Evolutionary conservation across 164 flowering plant genomes (phyloP), one percentile per base, ranked within the genome.

Genomic region (Pachysandra terminalis): DNA sequence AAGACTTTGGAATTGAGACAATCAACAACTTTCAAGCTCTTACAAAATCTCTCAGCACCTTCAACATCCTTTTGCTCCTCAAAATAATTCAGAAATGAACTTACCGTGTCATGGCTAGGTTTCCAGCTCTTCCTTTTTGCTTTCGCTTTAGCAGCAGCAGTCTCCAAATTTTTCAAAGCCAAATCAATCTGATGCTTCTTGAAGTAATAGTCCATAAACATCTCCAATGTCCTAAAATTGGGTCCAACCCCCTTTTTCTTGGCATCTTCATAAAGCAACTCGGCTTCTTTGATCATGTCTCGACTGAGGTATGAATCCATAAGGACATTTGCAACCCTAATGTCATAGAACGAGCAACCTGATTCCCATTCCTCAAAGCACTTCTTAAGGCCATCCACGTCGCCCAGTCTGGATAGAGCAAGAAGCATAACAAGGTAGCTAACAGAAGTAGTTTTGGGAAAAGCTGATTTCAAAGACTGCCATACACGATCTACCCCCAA

Each of bases 301-400:
- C 67, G 56, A 9, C 55, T 57, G 4, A 81, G 75, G 71, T 81
- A 80, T 22, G 75, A 75, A 51, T 61, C 68, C 19, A 81, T 22
- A 4, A 77, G 5, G 37, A 78, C 77, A 69, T 81, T 76, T 23
- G 73, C 61, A 37, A 84, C 15, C 68, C 83, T 71, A 24, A 71
- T 59, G 59, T 84, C 87, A 62, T 70, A 81, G 24, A 22, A 19
- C 13, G 61, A 21, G 32, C 72, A 68, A 32, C 67, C 21, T 9
- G 71, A 62, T 60, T 81, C 85, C 85, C 85, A 84, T 57, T 84
- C 82, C 35, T 64, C 68, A 23, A 68, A 84, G 45, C 54, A 62
- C 56, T 71, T 68, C 62, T 81, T 69, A 16, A 81, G 75, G 35
- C 66, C 72, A 66, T 71, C 74, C 9, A 65, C 19, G 41, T 80